A percentile compares a stretch with the other conserved stretches of the same genome.
These are phyloP conservation scores for Glycine tomentella DNA, from an alignment of 306 rosid genomes.

Conservation along the genomic window DNA sequence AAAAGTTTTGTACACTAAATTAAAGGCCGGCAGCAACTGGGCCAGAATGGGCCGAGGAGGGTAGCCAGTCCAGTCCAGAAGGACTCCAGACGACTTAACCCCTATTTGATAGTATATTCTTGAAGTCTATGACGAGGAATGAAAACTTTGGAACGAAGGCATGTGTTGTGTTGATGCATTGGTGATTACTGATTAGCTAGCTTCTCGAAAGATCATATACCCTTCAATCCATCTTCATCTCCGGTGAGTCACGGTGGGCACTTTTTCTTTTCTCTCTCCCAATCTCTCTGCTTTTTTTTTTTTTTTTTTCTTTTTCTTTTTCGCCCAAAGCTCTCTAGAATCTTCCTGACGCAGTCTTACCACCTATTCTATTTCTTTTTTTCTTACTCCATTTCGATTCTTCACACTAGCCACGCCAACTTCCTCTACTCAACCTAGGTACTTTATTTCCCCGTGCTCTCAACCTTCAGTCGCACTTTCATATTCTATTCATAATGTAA, in stretches of 20 bases:
- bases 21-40: no score
- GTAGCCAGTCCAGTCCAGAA: not conserved
- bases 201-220: constrained; percentile 35
- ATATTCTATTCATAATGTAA: no score
- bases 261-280: not conserved
- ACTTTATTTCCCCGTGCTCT: not conserved
- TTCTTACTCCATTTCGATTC: not conserved
- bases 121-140: not conserved
- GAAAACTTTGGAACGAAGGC: not conserved
- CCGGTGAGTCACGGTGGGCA: constrained; percentile 21
- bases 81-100: constrained; percentile 21
- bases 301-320: not conserved
- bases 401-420: not conserved
- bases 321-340: constrained; percentile 27
- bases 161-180: not conserved
- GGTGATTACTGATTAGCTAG: not conserved
- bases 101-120: not conserved
- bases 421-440: not conserved
- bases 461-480: not conserved
- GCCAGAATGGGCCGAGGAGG: not conserved
- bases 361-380: not conserved
- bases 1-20: no score
- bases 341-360: constrained; percentile 48
- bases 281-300: not conserved
- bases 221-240: constrained; percentile 28